Conservation (phyloP, 2,329 filamentous ascomycete species). For the Alternaria sp. region DNA sequence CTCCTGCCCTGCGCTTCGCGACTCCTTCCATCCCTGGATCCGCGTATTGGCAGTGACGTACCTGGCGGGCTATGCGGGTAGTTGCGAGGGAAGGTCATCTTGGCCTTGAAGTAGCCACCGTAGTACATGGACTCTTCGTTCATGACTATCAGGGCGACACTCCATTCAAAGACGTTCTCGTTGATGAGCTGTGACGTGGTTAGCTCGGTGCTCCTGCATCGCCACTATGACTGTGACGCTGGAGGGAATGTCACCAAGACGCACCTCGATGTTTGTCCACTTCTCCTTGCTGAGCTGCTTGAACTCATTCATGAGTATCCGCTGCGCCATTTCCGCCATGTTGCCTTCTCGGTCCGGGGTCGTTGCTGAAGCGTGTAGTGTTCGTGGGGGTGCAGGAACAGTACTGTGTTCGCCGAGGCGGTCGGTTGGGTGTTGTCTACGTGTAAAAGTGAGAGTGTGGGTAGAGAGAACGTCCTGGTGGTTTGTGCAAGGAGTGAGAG, state of each 20-base stretch:
- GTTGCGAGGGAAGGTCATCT: slow-evolving; percentile 85
- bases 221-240: slow-evolving; percentile 10
- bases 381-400: slow-evolving; percentile 14
- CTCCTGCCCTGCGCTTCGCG: not conserved
- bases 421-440: not conserved
- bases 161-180: slow-evolving; percentile 87
- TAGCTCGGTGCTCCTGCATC: slow-evolving; percentile 26
- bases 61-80: slow-evolving; percentile 87
- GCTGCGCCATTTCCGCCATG: slow-evolving; percentile 64
- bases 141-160: slow-evolving; percentile 85
- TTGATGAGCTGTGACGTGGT: slow-evolving; percentile 67
- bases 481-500: slow-evolving; percentile 9
- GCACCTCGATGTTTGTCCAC: slow-evolving; percentile 89
- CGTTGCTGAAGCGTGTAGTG: slow-evolving; percentile 12
- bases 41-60: slow-evolving; percentile 41
- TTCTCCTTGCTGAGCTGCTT: slow-evolving; percentile 83
- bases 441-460: slow-evolving; percentile 4
- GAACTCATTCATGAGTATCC: slow-evolving; percentile 89
- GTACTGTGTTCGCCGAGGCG: not conserved
- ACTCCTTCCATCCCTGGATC: not conserved
- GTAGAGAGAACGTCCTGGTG: not conserved
- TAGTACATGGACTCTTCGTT: slow-evolving; percentile 92
- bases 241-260: slow-evolving; percentile 27
- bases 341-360: slow-evolving; percentile 11
- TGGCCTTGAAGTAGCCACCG: slow-evolving; percentile 90